Conservation (phyloP, 768 basidiomycete genomes). For the Cystobasidium ongulense region DNA sequence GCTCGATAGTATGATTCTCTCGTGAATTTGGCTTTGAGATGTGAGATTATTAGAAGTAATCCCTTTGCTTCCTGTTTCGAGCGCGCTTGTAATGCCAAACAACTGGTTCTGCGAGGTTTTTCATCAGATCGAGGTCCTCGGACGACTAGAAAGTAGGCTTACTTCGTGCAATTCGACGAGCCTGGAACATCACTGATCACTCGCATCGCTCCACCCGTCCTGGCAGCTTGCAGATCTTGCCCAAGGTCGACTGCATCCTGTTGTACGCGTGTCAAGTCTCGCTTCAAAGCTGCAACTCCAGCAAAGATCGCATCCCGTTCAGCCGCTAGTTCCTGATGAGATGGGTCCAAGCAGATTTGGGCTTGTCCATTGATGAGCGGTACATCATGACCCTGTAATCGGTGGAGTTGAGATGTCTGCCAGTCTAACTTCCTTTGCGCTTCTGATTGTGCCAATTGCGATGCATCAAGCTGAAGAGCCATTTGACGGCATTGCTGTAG, state of each 20-base stretch:
- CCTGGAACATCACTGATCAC: not conserved
- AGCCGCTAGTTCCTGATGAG: conserved; percentile 58
- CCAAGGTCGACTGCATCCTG: conserved; percentile 70
- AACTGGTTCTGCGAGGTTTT: not conserved
- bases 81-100: conserved; percentile 51
- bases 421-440: conserved; percentile 66
- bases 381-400: conserved; percentile 46
- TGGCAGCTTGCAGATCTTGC: conserved; percentile 55
- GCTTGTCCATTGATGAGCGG: conserved; percentile 51
- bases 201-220: not conserved
- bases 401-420: conserved; percentile 54
- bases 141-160: not conserved
- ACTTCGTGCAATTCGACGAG: not conserved
- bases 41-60: conserved; percentile 77
- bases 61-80: conserved; percentile 86
- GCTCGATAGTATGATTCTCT: conserved; percentile 72
- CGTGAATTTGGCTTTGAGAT: conserved; percentile 82
- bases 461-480: conserved; percentile 57
- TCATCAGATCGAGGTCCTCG: not conserved
- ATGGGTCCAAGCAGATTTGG: conserved; percentile 42
- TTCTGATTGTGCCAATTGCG: conserved; percentile 56
- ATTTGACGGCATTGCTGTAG: conserved; percentile 34
- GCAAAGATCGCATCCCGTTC: conserved; percentile 59
- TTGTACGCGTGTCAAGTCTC: conserved; percentile 65
- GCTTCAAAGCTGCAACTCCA: conserved; percentile 61